Conservation (phyloP, 2,329 filamentous ascomycete species). For the Arthrobotrys pseudoclavata region DNA sequence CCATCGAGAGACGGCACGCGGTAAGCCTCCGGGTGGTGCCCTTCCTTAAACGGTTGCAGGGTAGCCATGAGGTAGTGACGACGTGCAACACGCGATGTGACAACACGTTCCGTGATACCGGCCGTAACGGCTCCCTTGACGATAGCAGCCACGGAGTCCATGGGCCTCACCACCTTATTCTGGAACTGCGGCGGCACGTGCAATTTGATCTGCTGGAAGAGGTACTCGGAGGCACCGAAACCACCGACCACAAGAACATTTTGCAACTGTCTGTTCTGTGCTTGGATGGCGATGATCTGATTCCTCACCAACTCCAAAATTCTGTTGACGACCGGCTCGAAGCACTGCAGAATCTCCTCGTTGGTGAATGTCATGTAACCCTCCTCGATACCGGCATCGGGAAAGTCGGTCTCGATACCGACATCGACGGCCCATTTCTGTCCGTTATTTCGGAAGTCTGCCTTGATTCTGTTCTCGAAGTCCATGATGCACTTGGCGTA, state of each 20-base stretch:
- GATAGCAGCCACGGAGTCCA: slow-evolving; percentile 98
- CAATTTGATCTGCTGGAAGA: slow-evolving; percentile 99
- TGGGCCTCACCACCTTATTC: slow-evolving; percentile 95
- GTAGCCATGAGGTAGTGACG: slow-evolving; percentile 99
- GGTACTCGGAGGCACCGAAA: slow-evolving; percentile 97
- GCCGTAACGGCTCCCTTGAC: slow-evolving; percentile 98
- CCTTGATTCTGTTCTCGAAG: slow-evolving; percentile 99
- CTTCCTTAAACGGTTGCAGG: slow-evolving; percentile 97
- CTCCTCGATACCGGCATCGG: slow-evolving; percentile 97
- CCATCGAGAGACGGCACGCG: slow-evolving; percentile 96
- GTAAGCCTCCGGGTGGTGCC: slow-evolving; percentile 97
- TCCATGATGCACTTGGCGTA: slow-evolving; percentile 99
- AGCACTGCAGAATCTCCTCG: slow-evolving; percentile 98
- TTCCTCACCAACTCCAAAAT: slow-evolving; percentile 96
- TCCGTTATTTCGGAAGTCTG: slow-evolving; percentile 98
- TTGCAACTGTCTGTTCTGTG: slow-evolving; percentile 91
- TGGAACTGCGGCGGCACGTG: slow-evolving; percentile 99
- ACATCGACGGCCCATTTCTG: slow-evolving; percentile 99
- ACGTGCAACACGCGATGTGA: slow-evolving; percentile 96
- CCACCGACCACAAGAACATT: slow-evolving; percentile 98
- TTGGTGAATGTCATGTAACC: slow-evolving; percentile 99
- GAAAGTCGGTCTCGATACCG: slow-evolving; percentile 97
- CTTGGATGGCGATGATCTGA: slow-evolving; percentile 98
- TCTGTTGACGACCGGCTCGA: slow-evolving; percentile 96
- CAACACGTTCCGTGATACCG: slow-evolving; percentile 95